phyloP scores from a whole-genome alignment of 2,329 filamentous ascomycete genomes.

The Didymella keratinophila region DNA sequence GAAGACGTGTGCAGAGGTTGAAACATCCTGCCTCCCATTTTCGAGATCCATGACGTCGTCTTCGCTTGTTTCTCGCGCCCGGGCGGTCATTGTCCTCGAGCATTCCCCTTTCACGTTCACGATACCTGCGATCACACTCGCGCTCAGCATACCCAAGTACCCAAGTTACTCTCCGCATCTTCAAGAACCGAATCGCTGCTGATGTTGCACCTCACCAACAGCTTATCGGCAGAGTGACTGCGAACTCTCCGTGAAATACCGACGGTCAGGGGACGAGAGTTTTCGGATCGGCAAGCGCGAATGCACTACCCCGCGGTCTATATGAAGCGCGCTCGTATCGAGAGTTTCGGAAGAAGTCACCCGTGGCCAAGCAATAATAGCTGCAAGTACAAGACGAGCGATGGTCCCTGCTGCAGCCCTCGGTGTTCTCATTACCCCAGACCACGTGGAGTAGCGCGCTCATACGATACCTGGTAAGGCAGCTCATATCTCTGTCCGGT shows the following conservation, averaged over 20 bases:
- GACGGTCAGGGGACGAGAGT: background rate
- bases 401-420: background rate
- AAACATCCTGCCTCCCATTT: too few species aligned
- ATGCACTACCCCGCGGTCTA: background rate
- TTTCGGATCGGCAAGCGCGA: background rate
- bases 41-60: background rate
- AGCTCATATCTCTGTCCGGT: background rate
- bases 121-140: background rate
- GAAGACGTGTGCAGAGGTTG: too few species aligned
- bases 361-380: background rate
- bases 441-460: background rate
- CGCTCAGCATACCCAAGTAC: too few species aligned
- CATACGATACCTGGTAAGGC: background rate
- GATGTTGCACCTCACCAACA: background rate
- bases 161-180: too few species aligned
- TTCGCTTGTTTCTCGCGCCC: background rate
- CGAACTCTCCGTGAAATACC: background rate
- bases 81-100: background rate
- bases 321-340: background rate
- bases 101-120: background rate
- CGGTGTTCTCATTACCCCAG: background rate
- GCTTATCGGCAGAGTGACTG: background rate
- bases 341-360: too few species aligned
- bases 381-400: background rate
- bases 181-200: too few species aligned